Percentiles rank a stretch among this genome's conserved stretches.
phyloP scores from a whole-genome alignment of 306 rosid genomes.

The Inga oerstediana region DNA sequence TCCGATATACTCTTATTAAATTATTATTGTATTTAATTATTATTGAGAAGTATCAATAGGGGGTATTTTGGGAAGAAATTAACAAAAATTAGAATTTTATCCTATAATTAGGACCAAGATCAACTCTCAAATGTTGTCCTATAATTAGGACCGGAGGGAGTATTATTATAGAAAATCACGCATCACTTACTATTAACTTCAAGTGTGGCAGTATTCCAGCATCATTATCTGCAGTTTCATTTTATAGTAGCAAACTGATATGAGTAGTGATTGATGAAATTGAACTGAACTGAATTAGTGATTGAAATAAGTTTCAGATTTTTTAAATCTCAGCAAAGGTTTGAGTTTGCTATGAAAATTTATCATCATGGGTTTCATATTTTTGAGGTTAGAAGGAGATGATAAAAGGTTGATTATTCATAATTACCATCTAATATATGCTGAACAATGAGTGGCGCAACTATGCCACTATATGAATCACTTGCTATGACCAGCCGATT shows the following conservation, averaged over 20 bases:
- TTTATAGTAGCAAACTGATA: neutral
- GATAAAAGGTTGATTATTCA: neutral
- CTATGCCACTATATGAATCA: neutral
- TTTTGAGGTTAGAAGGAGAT: neutral
- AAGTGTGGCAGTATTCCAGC: conserved; percentile 11
- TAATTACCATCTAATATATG: neutral
- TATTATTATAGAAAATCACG: neutral
- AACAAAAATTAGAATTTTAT: no score
- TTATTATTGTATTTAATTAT: no score
- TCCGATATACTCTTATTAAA: no score
- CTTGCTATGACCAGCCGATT: neutral
- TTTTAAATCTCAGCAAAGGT: neutral
- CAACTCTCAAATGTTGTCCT: no score
- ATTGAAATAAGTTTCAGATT: neutral
- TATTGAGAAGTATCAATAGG: no score
- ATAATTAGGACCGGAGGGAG: no score
- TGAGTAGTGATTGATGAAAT: neutral
- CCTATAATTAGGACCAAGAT: no score
- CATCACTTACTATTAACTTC: conserved; percentile 8
- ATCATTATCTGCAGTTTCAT: conserved; percentile 7
- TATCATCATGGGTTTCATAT: neutral
- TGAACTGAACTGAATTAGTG: neutral
- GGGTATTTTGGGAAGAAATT: no score
- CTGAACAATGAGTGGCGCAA: neutral
- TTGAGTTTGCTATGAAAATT: neutral